These are phyloP conservation scores for Hymenochaete sp. DNA, from an alignment of 1,284 basidiomycete species.

Conservation along the genomic window DNA sequence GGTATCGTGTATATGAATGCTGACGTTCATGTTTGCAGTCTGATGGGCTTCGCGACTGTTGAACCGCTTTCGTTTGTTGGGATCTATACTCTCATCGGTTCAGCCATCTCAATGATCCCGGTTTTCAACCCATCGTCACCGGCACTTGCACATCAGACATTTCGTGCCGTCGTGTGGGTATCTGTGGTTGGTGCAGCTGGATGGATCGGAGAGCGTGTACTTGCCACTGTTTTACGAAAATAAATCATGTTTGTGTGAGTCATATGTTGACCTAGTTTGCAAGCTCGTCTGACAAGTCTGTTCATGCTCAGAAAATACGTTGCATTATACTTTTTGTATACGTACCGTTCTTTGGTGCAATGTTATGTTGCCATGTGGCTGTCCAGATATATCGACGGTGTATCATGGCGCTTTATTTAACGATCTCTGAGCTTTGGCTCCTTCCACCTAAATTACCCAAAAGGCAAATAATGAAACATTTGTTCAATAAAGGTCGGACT, in stretches of 20 bases:
- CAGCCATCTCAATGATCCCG: conserved; percentile 14
- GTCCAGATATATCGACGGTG: too few relatives aligned
- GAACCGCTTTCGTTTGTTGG: conserved; percentile 9
- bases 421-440: too few relatives aligned
- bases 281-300: not conserved
- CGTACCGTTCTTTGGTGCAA: too few relatives aligned
- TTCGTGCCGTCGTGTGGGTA: conserved; percentile 16
- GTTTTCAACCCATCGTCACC: conserved; percentile 5
- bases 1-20: not conserved
- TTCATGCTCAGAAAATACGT: too few relatives aligned
- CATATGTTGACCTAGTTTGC: too few relatives aligned
- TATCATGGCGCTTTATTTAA: too few relatives aligned
- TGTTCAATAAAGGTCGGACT: too few relatives aligned
- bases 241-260: not conserved
- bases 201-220: conserved; percentile 16
- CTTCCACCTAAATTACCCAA: too few relatives aligned
- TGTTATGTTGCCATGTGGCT: too few relatives aligned
- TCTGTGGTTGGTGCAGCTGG: conserved; percentile 14
- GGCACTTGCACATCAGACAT: conserved; percentile 14
- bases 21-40: not conserved
- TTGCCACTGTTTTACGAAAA: not conserved
- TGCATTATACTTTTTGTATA: too few relatives aligned
- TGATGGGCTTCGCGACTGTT: conserved; percentile 9
- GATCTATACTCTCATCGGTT: conserved; percentile 13
- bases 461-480: too few relatives aligned